Percentiles rank a stretch among this genome's conserved stretches.
Conservation (phyloP, 2,329 filamentous ascomycete genomes). For the Graphilbum ipis-grandicollis region DNA sequence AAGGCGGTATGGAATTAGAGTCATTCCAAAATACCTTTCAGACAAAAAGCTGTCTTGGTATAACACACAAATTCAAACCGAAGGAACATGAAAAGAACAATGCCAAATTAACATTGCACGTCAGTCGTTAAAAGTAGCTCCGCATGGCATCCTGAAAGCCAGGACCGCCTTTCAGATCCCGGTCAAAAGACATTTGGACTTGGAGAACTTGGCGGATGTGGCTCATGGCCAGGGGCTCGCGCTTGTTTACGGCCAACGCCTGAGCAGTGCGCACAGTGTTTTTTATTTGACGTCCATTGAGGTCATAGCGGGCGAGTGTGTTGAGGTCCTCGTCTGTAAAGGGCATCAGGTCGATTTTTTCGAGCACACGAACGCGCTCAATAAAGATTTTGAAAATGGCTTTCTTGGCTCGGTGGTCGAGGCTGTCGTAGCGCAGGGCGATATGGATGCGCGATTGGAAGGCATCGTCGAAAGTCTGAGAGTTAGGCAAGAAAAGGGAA, state of each 20-base stretch:
- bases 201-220: slow-evolving; percentile 74
- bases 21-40: too few species aligned
- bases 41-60: too few species aligned
- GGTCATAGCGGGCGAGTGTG: slow-evolving; percentile 45
- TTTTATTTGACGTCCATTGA: slow-evolving; percentile 59
- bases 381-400: slow-evolving; percentile 76
- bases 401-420: slow-evolving; percentile 55
- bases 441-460: slow-evolving; percentile 83
- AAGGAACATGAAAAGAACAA: too few species aligned
- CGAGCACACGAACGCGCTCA: slow-evolving; percentile 48
- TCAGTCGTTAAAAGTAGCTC: slow-evolving; percentile 50
- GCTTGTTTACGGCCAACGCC: slow-evolving; percentile 62
- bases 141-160: slow-evolving; percentile 76
- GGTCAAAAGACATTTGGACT: slow-evolving; percentile 66
- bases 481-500: not conserved
- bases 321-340: slow-evolving; percentile 54
- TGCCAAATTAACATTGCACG: too few species aligned
- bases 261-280: slow-evolving; percentile 74
- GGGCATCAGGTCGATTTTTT: slow-evolving; percentile 39
- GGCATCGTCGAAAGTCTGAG: slow-evolving; percentile 58
- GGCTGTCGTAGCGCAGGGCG: slow-evolving; percentile 61
- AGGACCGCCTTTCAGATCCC: slow-evolving; percentile 63
- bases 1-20: too few species aligned
- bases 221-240: slow-evolving; percentile 52
- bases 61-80: too few species aligned